These are phyloP conservation scores for Singerocomus inundabilis DNA, from an alignment of 1,284 basidiomycete species.

Conservation along the genomic window DNA sequence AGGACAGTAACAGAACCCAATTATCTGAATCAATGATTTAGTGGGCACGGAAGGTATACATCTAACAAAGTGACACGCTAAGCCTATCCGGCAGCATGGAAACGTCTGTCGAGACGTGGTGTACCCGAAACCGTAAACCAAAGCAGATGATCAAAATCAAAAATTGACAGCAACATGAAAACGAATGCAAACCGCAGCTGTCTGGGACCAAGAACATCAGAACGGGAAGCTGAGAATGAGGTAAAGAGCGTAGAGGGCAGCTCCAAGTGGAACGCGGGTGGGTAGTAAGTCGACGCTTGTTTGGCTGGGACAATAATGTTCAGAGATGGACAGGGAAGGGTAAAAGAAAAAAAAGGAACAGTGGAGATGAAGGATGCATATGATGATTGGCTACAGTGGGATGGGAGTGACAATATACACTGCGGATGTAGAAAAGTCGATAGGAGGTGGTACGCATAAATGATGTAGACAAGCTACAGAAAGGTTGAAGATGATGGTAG, in stretches of 20 bases:
- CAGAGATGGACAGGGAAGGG: neutral
- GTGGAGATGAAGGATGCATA: slow-evolving; percentile 25
- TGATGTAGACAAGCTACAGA: slow-evolving; percentile 4
- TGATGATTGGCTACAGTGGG: slow-evolving; percentile 32
- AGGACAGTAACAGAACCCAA: neutral
- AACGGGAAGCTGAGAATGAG: neutral
- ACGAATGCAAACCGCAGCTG: neutral
- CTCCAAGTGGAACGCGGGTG: slow-evolving; percentile 8
- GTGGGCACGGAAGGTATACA: slow-evolving; percentile 2
- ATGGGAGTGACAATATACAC: slow-evolving; percentile 29
- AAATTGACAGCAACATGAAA: slow-evolving; percentile 5
- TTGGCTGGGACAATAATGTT: slow-evolving; percentile 1
- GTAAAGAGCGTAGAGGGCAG: slow-evolving; percentile 17
- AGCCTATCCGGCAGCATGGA: slow-evolving; percentile 2
- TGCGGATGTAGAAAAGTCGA: slow-evolving; percentile 18
- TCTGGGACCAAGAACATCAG: slow-evolving; percentile 4
- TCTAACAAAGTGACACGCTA: slow-evolving; percentile 2
- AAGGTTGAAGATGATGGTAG: neutral
- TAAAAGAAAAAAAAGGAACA: neutral
- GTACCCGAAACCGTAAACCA: slow-evolving; percentile 4
- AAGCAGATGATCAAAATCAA: slow-evolving; percentile 4
- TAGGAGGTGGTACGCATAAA: slow-evolving; percentile 21
- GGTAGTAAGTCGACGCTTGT: neutral
- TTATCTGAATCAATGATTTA: neutral
- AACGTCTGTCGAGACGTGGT: slow-evolving; percentile 17